A percentile compares a stretch with the other conserved stretches of the same genome.
Evolutionary conservation across 2,329 filamentous ascomycete genomes (phyloP).

Genomic region (Sarocladium oryzae): DNA sequence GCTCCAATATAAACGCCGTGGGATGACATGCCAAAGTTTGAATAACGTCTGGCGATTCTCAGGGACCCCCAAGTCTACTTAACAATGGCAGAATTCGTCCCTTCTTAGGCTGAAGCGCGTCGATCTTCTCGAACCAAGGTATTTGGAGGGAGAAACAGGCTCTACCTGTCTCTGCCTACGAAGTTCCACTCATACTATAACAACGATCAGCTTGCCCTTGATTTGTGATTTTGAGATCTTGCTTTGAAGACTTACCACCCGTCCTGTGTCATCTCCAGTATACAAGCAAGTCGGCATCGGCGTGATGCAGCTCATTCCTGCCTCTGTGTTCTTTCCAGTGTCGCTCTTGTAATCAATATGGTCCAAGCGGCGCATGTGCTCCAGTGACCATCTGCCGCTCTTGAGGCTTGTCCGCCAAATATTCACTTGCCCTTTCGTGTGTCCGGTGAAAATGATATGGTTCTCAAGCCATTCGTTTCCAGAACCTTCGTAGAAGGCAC

Average conservation of each 20-base stretch:
- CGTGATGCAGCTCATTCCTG: conserved; percentile 78
- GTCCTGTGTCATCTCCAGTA: conserved; percentile 87
- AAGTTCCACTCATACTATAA: conserved; percentile 58
- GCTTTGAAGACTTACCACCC: conserved; percentile 56
- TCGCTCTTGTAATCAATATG: conserved; percentile 64
- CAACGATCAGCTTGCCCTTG: conserved; percentile 11
- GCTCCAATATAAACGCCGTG: background rate
- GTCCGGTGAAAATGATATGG: conserved; percentile 82
- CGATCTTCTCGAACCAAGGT: background rate
- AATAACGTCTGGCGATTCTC: too few species aligned
- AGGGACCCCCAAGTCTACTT: too few species aligned
- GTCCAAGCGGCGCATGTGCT: conserved; percentile 74
- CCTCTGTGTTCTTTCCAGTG: conserved; percentile 49
- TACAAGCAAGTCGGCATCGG: conserved; percentile 81
- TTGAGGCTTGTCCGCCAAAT: conserved; percentile 56
- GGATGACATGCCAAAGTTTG: background rate
- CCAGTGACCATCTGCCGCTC: conserved; percentile 63
- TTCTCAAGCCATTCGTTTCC: conserved; percentile 89
- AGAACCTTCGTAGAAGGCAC: conserved; percentile 87
- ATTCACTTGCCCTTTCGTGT: conserved; percentile 76
- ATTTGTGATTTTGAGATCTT: background rate
- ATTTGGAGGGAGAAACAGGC: conserved; percentile 18
- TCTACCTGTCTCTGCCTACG: conserved; percentile 50
- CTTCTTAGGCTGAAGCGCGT: background rate
- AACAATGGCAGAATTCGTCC: too few species aligned